Percentiles rank a stretch among this genome's conserved stretches.
Conservation (phyloP, 192 early-diverging fungal genomes). For the Tieghemiomyces parasiticus region DNA sequence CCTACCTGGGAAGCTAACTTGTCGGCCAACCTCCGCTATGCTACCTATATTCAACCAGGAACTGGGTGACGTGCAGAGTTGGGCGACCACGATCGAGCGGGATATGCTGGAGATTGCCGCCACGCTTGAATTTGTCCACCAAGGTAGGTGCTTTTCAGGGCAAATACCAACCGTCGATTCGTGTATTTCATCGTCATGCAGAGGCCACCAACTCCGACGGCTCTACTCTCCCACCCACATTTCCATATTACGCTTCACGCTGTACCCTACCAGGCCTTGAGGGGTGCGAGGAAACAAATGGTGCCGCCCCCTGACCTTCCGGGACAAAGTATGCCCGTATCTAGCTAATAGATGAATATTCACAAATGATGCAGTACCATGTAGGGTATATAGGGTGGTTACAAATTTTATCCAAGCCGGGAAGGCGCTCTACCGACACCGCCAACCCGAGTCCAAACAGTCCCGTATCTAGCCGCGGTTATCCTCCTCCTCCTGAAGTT, state of each 20-base stretch:
- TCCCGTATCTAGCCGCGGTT: neutral
- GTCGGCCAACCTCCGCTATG: neutral
- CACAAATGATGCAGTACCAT: too few species aligned
- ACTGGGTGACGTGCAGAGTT: conserved; percentile 74
- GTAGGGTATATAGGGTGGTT: too few species aligned
- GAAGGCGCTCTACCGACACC: too few species aligned
- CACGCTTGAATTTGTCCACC: conserved; percentile 39
- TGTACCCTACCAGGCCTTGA: neutral
- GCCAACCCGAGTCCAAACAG: too few species aligned
- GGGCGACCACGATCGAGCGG: conserved; percentile 68
- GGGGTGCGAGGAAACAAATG: too few species aligned
- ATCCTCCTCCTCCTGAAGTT: conserved; percentile 7
- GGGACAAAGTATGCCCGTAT: too few species aligned
- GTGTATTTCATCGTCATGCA: neutral
- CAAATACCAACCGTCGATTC: neutral
- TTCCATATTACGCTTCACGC: neutral
- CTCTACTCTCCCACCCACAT: neutral
- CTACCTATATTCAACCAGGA: conserved; percentile 28
- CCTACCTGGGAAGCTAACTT: neutral
- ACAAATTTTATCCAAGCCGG: too few species aligned
- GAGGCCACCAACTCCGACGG: neutral
- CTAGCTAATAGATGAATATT: too few species aligned
- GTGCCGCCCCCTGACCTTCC: too few species aligned
- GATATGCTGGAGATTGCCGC: conserved; percentile 63
- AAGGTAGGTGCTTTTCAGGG: neutral